These are phyloP conservation scores for Teratosphaeriaceae sp. DNA, from an alignment of 2,329 filamentous ascomycete genomes.

Conservation along the genomic window DNA sequence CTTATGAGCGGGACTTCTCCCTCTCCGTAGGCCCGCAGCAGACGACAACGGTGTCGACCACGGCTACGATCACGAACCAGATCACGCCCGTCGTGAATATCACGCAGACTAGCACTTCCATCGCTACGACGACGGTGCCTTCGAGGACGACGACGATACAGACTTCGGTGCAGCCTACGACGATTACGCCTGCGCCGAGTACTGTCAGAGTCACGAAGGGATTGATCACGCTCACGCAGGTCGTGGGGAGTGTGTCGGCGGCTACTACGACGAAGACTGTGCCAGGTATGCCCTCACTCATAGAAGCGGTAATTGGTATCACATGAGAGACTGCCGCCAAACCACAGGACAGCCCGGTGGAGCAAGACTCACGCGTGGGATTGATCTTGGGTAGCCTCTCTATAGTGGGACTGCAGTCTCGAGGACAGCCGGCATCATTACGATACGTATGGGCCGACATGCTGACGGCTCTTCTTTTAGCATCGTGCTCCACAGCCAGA, in stretches of 20 bases:
- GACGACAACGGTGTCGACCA: conserved; percentile 24
- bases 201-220: conserved; percentile 15
- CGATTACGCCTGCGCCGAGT: conserved; percentile 12
- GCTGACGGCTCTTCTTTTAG: neutral
- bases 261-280: conserved; percentile 12
- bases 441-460: no score
- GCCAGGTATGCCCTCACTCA: neutral
- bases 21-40: conserved; percentile 31
- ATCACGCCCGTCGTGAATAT: conserved; percentile 21
- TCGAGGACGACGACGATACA: conserved; percentile 12
- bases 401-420: no score
- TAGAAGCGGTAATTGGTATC: no score
- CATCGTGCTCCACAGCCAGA: conserved; percentile 1
- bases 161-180: conserved; percentile 9
- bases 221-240: conserved; percentile 22
- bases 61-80: conserved; percentile 14
- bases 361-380: no score
- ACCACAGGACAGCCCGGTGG: no score
- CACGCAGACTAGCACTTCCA: conserved; percentile 20
- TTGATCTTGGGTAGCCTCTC: no score
- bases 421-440: no score
- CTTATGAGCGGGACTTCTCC: conserved; percentile 37
- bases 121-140: conserved; percentile 22
- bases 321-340: no score
- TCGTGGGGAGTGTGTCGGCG: conserved; percentile 11